Percentiles rank a stretch among this genome's conserved stretches.
Conservation (phyloP, 148 eudicot species). For the Arbutus unedo region DNA sequence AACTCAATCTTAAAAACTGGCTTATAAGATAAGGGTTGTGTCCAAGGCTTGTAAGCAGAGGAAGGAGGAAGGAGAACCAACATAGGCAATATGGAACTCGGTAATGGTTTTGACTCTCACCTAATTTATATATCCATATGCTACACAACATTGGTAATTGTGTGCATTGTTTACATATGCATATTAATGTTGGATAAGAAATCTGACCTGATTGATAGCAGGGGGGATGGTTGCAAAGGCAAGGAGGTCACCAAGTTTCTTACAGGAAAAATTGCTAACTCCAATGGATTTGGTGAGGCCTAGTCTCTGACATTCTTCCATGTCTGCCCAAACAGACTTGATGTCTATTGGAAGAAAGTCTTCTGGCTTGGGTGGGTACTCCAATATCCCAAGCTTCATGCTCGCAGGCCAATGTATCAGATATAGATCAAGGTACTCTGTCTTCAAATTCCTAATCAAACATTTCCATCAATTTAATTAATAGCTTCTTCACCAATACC, state of each 20-base stretch:
- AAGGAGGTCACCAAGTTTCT: not conserved
- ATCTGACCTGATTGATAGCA: not conserved
- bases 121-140: too few relatives aligned
- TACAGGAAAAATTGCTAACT: not conserved
- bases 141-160: not conserved
- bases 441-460: slow-evolving; percentile 6
- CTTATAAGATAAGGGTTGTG: too few relatives aligned
- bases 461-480: not conserved
- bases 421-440: not conserved
- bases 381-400: not conserved
- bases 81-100: too few relatives aligned
- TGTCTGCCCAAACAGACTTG: not conserved
- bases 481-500: not conserved
- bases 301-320: slow-evolving; percentile 2
- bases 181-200: not conserved
- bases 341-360: not conserved
- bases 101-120: too few relatives aligned
- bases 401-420: not conserved
- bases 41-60: too few relatives aligned
- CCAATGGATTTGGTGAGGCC: slow-evolving; percentile 8
- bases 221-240: not conserved
- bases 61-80: too few relatives aligned
- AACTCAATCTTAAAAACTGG: too few relatives aligned
- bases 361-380: not conserved
- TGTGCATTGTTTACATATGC: not conserved